phyloP scores from a whole-genome alignment of 176 grass and related monocot genomes.

The Juncus inflexus region DNA sequence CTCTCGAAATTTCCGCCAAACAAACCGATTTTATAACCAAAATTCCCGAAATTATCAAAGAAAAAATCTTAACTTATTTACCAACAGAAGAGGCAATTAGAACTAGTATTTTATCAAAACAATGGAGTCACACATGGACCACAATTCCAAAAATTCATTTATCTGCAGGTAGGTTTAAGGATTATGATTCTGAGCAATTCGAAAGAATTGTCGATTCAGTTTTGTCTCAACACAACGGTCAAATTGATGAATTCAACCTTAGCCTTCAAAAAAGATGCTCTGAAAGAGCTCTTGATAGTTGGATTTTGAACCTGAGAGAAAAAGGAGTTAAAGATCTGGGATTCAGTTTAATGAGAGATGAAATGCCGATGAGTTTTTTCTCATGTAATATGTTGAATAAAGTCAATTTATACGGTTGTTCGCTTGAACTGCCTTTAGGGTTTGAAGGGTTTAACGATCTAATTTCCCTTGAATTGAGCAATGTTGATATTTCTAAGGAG shows the following conservation, averaged over 20 bases:
- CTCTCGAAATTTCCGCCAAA: too few relatives aligned
- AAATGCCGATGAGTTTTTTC: background rate
- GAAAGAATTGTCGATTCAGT: background rate
- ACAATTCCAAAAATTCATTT: background rate
- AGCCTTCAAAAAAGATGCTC: background rate
- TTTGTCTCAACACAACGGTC: background rate
- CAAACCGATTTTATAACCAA: background rate
- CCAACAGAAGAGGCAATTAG: constrained; percentile 1
- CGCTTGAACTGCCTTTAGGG: background rate
- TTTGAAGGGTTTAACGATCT: constrained; percentile 3
- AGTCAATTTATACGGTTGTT: background rate
- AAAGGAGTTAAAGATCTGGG: constrained; percentile 8
- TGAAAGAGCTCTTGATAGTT: background rate
- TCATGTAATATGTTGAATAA: background rate
- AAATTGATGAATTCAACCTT: constrained; percentile 2
- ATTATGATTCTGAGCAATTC: background rate
- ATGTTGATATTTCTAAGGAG: background rate
- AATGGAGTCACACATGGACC: constrained; percentile 24
- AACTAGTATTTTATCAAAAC: constrained; percentile 12
- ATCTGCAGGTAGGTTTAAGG: background rate
- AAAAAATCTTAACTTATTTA: constrained; percentile 12
- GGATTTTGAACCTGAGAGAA: background rate
- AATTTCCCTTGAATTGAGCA: background rate
- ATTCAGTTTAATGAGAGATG: background rate
- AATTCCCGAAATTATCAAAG: constrained; percentile 4